Evolutionary conservation across 306 rosid species (phyloP).

Genomic region (Quercus alba): DNA sequence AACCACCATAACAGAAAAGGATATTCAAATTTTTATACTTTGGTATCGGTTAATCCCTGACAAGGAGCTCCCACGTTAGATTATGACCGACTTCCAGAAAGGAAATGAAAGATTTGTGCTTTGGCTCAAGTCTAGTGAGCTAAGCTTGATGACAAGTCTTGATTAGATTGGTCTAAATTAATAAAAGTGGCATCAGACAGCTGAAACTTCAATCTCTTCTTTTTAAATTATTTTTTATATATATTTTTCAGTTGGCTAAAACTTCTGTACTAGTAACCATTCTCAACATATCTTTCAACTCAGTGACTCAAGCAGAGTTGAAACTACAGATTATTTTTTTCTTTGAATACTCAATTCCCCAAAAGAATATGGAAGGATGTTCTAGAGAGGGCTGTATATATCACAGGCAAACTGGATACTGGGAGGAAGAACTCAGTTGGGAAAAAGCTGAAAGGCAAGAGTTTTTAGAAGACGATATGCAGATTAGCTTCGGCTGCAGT

Average conservation of each 20-base stretch:
- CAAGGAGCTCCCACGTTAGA: not conserved
- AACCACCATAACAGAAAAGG: not conserved
- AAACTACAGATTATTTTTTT: too few species aligned
- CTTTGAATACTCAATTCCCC: too few species aligned
- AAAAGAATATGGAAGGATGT: too few species aligned
- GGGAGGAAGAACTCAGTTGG: too few species aligned
- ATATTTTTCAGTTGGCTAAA: too few species aligned
- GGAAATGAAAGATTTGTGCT: not conserved
- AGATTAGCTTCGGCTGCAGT: too few species aligned
- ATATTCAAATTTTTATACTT: not conserved
- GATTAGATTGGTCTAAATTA: not conserved
- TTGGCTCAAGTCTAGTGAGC: not conserved
- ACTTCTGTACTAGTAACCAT: too few species aligned
- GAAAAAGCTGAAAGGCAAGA: too few species aligned
- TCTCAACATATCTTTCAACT: not conserved
- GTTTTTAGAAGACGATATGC: too few species aligned
- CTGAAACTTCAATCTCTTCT: not conserved
- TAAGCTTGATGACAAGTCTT: not conserved
- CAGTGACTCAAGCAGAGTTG: not conserved
- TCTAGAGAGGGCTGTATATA: too few species aligned
- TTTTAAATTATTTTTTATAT: too few species aligned
- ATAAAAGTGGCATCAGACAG: not conserved
- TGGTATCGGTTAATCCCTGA: not conserved
- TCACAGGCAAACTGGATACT: too few species aligned
- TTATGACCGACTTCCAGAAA: not conserved